Evolutionary conservation across 768 basidiomycete genomes (phyloP), one percentile per base, ranked within the genome.

Genomic region (Tricholoma sp.): DNA sequence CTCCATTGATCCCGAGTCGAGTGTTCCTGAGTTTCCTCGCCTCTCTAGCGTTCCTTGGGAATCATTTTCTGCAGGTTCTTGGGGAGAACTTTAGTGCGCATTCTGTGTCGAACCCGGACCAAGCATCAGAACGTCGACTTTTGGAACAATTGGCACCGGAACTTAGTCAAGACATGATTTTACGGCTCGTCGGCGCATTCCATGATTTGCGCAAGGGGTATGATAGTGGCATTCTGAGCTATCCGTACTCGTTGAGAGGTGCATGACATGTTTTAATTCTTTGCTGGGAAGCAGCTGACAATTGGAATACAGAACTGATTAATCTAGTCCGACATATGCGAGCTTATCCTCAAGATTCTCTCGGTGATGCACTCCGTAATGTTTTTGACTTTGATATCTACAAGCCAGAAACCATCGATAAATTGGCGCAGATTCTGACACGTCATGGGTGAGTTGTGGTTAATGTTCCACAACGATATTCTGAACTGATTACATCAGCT

Each of bases 371-470:
- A 5, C 69, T 88, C 14, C 74, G 85, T 14, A 88, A 86, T 62
- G 74, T 86, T 9, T 88, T 88, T 61, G 85, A 88, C 64, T 88
- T 86, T 56, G 85, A 88, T 63, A 76, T 88, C 5, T 84, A 84
- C 66, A 82, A 80, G 60, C 81, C 80, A 1, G 85, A 86, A 61
- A 84, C 82, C 5, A 83, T 84, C 39, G 81, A 85, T 50, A 81
- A 80, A 63, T 72, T 88, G 18, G 76, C 75, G 0, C 76, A 81
- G 24, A 84, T 86, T 24, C 68, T n/a, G n/a, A n/a, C n/a, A n/a
- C n/a, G n/a, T n/a, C n/a, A n/a, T n/a, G n/a, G n/a, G n/a, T n/a
- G n/a, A n/a, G n/a, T n/a, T n/a, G n/a, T n/a, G n/a, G n/a, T n/a
- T n/a, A n/a, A n/a, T n/a, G n/a, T n/a, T n/a, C n/a, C n/a, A n/a